These are phyloP conservation scores for Trifolium fragiferum DNA, from an alignment of 306 rosid species.

Conservation along the genomic window DNA sequence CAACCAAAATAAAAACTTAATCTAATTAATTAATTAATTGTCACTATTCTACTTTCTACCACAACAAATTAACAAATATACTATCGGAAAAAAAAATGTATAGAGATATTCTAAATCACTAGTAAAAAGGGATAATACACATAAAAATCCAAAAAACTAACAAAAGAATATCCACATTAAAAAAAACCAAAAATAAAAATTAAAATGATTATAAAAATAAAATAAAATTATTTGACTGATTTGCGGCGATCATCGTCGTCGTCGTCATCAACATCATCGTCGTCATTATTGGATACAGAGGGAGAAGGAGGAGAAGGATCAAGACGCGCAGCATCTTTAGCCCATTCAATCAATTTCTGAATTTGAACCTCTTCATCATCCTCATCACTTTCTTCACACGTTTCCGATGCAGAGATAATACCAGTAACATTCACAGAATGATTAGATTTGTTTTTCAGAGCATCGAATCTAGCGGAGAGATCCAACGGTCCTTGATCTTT, in stretches of 20 bases:
- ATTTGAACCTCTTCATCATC: constrained; percentile 71
- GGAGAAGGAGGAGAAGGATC: constrained; percentile 80
- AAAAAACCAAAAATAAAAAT: too few relatives aligned
- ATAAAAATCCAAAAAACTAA: too few relatives aligned
- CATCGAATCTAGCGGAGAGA: constrained; percentile 66
- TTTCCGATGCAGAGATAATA: background rate
- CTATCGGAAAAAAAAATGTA: too few relatives aligned
- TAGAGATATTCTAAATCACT: too few relatives aligned
- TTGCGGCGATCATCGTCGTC: background rate
- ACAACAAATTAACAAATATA: too few relatives aligned
- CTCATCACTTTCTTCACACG: constrained; percentile 36
- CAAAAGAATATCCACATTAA: too few relatives aligned
- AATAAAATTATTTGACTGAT: constrained; percentile 2
- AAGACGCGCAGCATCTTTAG: constrained; percentile 88
- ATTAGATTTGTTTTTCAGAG: constrained; percentile 56
- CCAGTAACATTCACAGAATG: background rate
- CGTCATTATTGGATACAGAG: constrained; percentile 33
- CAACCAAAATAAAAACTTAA: too few relatives aligned
- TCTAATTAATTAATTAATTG: too few relatives aligned
- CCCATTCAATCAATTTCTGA: constrained; percentile 80
- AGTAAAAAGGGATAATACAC: too few relatives aligned
- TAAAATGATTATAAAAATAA: background rate
- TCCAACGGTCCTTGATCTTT: constrained; percentile 39
- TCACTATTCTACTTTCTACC: too few relatives aligned
- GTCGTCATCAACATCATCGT: background rate